A percentile compares a stretch with the other conserved stretches of the same genome.
These are phyloP conservation scores for Dioscorea cayenensis DNA, from an alignment of 116 monocot genomes.

Conservation along the genomic window DNA sequence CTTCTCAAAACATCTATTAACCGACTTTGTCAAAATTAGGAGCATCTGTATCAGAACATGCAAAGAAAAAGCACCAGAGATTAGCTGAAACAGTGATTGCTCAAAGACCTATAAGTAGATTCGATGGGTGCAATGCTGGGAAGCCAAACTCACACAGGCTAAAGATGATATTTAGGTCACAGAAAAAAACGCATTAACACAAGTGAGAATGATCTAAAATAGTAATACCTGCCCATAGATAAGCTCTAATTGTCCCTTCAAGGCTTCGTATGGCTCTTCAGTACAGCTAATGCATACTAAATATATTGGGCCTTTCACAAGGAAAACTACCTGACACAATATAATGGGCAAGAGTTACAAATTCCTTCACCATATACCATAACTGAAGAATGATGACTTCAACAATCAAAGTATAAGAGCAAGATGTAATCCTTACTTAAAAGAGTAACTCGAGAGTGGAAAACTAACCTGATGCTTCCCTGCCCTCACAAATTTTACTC, in stretches of 20 bases:
- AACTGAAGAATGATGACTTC: background rate
- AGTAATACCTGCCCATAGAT: conserved; percentile 84
- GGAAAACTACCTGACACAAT: conserved; percentile 77
- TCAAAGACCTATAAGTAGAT: background rate
- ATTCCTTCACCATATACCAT: no score
- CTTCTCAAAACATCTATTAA: conserved; percentile 97
- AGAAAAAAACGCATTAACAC: background rate
- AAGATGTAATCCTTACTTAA: no score
- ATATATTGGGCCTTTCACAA: conserved; percentile 99
- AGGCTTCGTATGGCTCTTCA: conserved; percentile 86
- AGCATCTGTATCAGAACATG: conserved; percentile 57
- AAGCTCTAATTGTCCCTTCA: conserved; percentile 86
- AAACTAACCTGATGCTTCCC: conserved; percentile 78
- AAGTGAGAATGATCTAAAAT: background rate
- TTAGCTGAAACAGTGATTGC: background rate
- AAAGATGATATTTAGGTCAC: background rate
- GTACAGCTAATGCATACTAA: conserved; percentile 97
- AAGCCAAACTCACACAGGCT: background rate
- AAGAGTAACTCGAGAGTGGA: background rate
- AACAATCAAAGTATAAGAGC: background rate
- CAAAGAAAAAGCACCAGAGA: background rate
- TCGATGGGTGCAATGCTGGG: background rate
- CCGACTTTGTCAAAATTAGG: conserved; percentile 94
- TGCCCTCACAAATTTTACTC: conserved; percentile 81
- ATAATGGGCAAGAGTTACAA: no score